Percentiles rank a stretch among this genome's conserved stretches.
Evolutionary conservation across 1,139 yeast genomes (phyloP).

Genomic region (Scheffersomyces lignicola): DNA sequence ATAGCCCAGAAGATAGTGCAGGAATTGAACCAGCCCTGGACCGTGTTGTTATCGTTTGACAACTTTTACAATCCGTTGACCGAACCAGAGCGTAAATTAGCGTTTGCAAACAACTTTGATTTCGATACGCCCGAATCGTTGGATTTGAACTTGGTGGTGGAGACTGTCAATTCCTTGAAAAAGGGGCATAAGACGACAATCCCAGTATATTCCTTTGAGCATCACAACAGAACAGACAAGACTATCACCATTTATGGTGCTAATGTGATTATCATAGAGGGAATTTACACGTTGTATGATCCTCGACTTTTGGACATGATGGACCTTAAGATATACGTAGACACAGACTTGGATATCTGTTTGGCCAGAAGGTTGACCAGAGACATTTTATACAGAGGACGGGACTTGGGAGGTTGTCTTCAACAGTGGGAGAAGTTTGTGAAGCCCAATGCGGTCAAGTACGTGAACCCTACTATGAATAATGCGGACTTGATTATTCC

Average conservation of each 20-base stretch:
- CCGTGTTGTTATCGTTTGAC: slow-evolving; percentile 86
- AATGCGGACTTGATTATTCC: slow-evolving; percentile 88
- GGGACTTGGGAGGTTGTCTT: slow-evolving; percentile 79
- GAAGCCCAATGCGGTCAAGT: slow-evolving; percentile 84
- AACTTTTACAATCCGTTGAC: slow-evolving; percentile 81
- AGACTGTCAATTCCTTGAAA: slow-evolving; percentile 65
- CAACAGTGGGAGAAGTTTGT: slow-evolving; percentile 90
- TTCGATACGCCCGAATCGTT: slow-evolving; percentile 84
- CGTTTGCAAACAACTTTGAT: slow-evolving; percentile 70
- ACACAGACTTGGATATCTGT: slow-evolving; percentile 91
- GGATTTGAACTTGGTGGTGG: slow-evolving; percentile 71
- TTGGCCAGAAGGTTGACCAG: slow-evolving; percentile 83
- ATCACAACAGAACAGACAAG: slow-evolving; percentile 72
- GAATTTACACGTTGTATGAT: slow-evolving; percentile 82
- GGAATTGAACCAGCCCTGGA: slow-evolving; percentile 89
- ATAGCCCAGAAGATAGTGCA: slow-evolving; percentile 82
- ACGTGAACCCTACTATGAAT: slow-evolving; percentile 74
- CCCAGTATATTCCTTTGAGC: slow-evolving; percentile 81
- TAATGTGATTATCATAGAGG: slow-evolving; percentile 88
- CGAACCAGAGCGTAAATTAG: slow-evolving; percentile 58
- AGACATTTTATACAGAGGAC: slow-evolving; percentile 81
- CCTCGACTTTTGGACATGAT: slow-evolving; percentile 67
- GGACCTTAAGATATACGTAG: slow-evolving; percentile 88
- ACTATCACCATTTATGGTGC: slow-evolving; percentile 87
- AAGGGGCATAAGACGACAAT: slow-evolving; percentile 58